Base-by-base conservation (phyloP, 2,329 filamentous ascomycete species). In the Rhytidhysteron rufulum region DNA sequence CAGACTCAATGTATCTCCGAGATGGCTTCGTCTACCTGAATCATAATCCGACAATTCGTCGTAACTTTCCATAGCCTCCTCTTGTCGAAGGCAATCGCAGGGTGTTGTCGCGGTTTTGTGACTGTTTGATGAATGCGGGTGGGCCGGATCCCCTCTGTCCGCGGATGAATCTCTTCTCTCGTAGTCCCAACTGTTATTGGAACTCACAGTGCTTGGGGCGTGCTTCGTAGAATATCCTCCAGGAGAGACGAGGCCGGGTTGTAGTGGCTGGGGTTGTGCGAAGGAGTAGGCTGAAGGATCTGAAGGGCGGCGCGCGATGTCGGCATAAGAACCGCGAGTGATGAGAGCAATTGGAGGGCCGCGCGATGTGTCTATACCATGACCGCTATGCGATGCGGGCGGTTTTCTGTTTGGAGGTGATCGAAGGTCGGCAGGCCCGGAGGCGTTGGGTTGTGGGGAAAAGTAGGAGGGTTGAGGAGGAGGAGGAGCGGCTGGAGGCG, bases 311-410 rank as follows among this genome's bases (percentile, higher is more conserved):
- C 62, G 60, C 44, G 56, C 57, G 44, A 57, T 49, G 44, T 65
- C 62, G 13, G 52, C 51, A 32, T 47, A 46, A 20, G 48, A 48
- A 21, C 57, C 54, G 39, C 71, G 71, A 37, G 72, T 74, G 43
- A 72, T 69, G 43, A 74, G 65, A n/a, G 72, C 68, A 42, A 74
- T 69, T 37, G 72, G 73, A 33, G 74, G 73, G 43, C 72, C 74
- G 52, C 66, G 60, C 41, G 64, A 68, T 21, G 69, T 73, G 54
- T 72, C 69, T 63, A 75, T 72, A 51, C 72, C 71, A 66, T 71
- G 64, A 39, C 67, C 70, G 49, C 68, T 72, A 47, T 67, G 66
- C 35, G 71, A 74, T 18, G 71, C 70, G 30, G 72, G 72, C 21
- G 71, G 64, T 48, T 67, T 58, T 58, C 63, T 63, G 25, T 47